Percentiles rank a stretch among this genome's conserved stretches.
phyloP scores from a whole-genome alignment of 257 asterid species.

The Schizonepeta tenuifolia region DNA sequence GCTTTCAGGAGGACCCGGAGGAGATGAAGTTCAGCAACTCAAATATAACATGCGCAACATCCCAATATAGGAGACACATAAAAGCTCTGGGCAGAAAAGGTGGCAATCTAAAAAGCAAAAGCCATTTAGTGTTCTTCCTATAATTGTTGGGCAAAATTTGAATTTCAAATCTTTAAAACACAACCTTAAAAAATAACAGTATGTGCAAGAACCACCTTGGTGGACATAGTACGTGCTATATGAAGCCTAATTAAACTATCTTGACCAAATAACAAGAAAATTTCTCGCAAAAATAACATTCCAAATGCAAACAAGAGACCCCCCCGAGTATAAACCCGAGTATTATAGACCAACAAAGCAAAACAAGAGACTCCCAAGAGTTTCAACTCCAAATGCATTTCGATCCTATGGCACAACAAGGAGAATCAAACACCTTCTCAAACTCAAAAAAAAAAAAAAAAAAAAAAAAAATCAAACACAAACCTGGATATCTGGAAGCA shows the following conservation, averaged over 20 bases:
- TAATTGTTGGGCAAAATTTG: not conserved
- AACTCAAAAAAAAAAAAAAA: constrained; percentile 22
- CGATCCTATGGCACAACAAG: constrained; percentile 27
- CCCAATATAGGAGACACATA: constrained; percentile 14
- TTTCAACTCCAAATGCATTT: constrained; percentile 18
- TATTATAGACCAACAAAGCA: constrained; percentile 12
- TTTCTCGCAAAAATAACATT: not conserved
- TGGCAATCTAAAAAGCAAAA: constrained; percentile 9
- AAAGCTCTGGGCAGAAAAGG: constrained; percentile 16
- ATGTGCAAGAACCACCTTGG: constrained; percentile 5
- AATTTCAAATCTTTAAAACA: constrained; percentile 18
- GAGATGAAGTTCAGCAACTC: constrained; percentile 19
- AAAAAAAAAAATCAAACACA: constrained; percentile 32
- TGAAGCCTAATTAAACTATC: constrained; percentile 1
- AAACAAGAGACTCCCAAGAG: constrained; percentile 8
- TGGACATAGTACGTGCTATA: not conserved
- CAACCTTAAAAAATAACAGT: not conserved
- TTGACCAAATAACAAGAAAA: constrained; percentile 12
- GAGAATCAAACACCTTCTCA: constrained; percentile 18
- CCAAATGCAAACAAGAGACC: no score
- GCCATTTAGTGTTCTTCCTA: not conserved
- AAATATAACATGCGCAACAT: constrained; percentile 7
- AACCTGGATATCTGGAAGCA: constrained; percentile 99
- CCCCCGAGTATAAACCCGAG: no score
- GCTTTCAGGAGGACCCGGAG: not conserved